phyloP scores from a whole-genome alignment of 2,329 filamentous ascomycete genomes.

The Fusarium graminum region DNA sequence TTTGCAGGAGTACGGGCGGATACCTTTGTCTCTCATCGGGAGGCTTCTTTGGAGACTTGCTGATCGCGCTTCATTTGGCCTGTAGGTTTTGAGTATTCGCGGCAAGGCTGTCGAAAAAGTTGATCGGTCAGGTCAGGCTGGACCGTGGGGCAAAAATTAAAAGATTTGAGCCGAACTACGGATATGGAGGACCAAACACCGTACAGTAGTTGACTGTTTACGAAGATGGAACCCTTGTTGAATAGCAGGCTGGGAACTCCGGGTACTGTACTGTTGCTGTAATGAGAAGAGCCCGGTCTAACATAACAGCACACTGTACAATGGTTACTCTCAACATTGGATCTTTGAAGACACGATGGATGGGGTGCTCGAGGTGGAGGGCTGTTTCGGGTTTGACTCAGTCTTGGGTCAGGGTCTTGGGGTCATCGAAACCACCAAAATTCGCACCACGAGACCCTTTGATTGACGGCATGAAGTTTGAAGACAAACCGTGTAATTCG shows the following conservation, averaged over 20 bases:
- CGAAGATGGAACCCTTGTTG: slow-evolving; percentile 5
- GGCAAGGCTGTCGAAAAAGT: neutral
- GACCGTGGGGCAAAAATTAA: slow-evolving; percentile 4
- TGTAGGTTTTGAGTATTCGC: neutral
- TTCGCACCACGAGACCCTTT: slow-evolving; percentile 25
- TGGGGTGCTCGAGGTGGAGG: slow-evolving; percentile 7
- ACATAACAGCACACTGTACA: neutral
- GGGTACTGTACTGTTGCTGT: neutral
- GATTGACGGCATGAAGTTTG: neutral
- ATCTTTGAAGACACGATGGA: neutral
- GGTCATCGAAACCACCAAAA: slow-evolving; percentile 30
- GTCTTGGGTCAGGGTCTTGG: slow-evolving; percentile 23
- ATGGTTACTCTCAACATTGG: neutral
- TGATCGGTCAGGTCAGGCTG: neutral
- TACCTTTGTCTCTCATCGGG: slow-evolving; percentile 5
- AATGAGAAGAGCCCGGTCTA: slow-evolving; percentile 3
- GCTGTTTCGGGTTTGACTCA: slow-evolving; percentile 19
- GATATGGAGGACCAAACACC: neutral
- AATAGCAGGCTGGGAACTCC: slow-evolving; percentile 1
- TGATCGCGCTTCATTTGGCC: slow-evolving; percentile 8
- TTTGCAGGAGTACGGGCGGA: neutral
- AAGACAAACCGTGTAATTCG: neutral
- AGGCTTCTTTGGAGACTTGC: slow-evolving; percentile 5
- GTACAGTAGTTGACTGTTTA: neutral
- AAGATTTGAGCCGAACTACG: slow-evolving; percentile 2